These are phyloP conservation scores for Ophiocordyceps unilateralis DNA, from an alignment of 2,329 filamentous ascomycete species.

Conservation along the genomic window DNA sequence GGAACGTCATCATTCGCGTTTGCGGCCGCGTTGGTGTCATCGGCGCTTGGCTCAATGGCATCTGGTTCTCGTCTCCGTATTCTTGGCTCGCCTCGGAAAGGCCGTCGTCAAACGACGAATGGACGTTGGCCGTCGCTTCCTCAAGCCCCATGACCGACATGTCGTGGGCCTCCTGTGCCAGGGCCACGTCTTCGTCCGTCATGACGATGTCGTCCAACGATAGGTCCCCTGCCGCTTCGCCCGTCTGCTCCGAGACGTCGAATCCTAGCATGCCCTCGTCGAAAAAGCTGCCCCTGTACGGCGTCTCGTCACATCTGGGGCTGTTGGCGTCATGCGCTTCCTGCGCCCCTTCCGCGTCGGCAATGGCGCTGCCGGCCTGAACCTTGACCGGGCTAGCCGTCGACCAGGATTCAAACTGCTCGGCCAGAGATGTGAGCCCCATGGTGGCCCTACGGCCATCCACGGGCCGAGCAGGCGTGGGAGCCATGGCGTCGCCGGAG, in stretches of 20 bases:
- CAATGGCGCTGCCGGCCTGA: not conserved
- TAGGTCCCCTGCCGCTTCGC: constrained; percentile 10
- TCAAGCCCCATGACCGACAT: constrained; percentile 36
- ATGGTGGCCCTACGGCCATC: constrained; percentile 12
- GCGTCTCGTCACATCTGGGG: constrained; percentile 13
- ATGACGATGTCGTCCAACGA: constrained; percentile 27
- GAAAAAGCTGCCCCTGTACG: constrained; percentile 34
- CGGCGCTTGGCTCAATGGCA: constrained; percentile 30
- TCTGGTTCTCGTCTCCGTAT: constrained; percentile 48
- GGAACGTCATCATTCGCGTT: constrained; percentile 30
- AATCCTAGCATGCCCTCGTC: constrained; percentile 38
- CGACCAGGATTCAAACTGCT: constrained; percentile 45
- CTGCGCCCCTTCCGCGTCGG: not conserved
- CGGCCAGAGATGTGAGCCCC: constrained; percentile 47
- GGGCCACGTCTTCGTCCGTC: constrained; percentile 37
- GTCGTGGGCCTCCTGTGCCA: constrained; percentile 41
- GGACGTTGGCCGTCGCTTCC: constrained; percentile 16
- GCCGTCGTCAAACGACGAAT: constrained; percentile 24
- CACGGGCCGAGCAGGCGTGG: constrained; percentile 21
- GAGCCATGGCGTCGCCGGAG: constrained; percentile 14
- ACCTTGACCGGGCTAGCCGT: constrained; percentile 30
- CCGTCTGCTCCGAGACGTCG: constrained; percentile 6
- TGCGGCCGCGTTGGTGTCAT: constrained; percentile 36
- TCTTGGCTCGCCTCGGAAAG: constrained; percentile 46
- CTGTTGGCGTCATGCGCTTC: not conserved